Evolutionary conservation across 495 filamentous ascomycete genomes (phyloP), one percentile per base, ranked within the genome.

Genomic region (Talaromyces borbonicus): DNA sequence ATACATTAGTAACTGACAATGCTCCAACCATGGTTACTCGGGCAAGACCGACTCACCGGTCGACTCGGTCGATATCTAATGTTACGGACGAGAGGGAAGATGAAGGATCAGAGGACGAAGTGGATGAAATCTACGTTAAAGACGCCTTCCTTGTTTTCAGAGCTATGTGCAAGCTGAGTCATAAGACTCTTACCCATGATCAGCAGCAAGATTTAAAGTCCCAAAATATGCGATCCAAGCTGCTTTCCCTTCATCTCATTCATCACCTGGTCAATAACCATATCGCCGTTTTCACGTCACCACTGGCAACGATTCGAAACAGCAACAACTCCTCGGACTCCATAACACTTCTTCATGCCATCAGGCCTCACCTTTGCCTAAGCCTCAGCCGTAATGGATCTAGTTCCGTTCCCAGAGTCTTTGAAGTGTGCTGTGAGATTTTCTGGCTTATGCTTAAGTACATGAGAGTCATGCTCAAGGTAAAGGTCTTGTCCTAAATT

Each of bases 81-180:
- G 54, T 53, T 5, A 55, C 57, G 1, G 69, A 72, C 43, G 61
- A 73, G 30, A 54, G 57, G 49, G 63, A 68, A 36, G 73, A 69
- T 44, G 71, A 81, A 33, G 63, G 63, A 8, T 67, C 73, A 1
- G 88, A 95, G 48, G 93, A 96, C 33, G 87, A 92, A 48, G 89
- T 95, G 51, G 93, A 97, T 56, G 93, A 99, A 54, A 84, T 96
- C 5, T 97, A 90, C 56, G 84, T 95, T 46, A 86, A 90, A 55
- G 93, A 99, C 62, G 87, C 93, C 11, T 99, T 95, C 59, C 71
- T 99, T 11, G 89, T 99, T 24, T 95, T 99, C 71, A 77, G 93
- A 18, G 92, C 93, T 7, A 90, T 99, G 64, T 99, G 93, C 72
- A 95, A 95, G 58, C 72, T 99, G 33, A 95, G 90, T 49, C 95